Evolutionary conservation across 2,329 filamentous ascomycete species (phyloP).

Genomic region (Ophiostoma triangulosporum): DNA sequence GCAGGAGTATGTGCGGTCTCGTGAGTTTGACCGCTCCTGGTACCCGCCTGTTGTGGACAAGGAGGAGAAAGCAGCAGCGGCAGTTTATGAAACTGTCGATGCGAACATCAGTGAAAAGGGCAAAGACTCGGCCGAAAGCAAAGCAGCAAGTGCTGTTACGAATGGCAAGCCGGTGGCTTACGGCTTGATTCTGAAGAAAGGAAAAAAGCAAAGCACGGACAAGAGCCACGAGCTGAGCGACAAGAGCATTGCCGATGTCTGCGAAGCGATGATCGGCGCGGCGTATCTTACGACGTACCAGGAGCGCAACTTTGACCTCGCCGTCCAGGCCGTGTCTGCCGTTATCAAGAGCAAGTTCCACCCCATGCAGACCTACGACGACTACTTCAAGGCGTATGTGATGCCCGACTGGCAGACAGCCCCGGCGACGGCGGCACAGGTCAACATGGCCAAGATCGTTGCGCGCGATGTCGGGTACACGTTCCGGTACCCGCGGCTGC

Average conservation of each 20-base stretch:
- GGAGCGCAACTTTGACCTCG: constrained; percentile 37
- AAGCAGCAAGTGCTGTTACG: not conserved
- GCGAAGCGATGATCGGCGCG: constrained; percentile 85
- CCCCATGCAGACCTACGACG: constrained; percentile 50
- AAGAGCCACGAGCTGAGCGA: constrained; percentile 58
- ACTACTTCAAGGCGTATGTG: constrained; percentile 59
- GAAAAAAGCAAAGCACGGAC: constrained; percentile 45
- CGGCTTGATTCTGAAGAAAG: constrained; percentile 56
- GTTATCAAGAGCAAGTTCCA: constrained; percentile 61
- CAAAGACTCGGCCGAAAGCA: not conserved
- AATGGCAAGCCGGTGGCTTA: not conserved
- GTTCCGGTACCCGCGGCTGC: constrained; percentile 63
- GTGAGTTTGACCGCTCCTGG: constrained; percentile 73
- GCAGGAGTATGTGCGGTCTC: constrained; percentile 69
- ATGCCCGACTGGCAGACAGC: constrained; percentile 58
- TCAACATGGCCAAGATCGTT: constrained; percentile 53
- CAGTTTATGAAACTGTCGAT: not conserved
- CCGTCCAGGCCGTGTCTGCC: constrained; percentile 49
- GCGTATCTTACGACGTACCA: constrained; percentile 43
- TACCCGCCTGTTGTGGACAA: constrained; percentile 50
- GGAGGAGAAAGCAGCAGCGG: not conserved
- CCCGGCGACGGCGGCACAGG: constrained; percentile 49
- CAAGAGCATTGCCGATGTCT: constrained; percentile 89
- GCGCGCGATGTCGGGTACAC: constrained; percentile 40
- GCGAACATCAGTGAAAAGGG: not conserved